Conservation (phyloP, 1,139 yeast genomes). For the Protomyces lactucae-debilis region DNA sequence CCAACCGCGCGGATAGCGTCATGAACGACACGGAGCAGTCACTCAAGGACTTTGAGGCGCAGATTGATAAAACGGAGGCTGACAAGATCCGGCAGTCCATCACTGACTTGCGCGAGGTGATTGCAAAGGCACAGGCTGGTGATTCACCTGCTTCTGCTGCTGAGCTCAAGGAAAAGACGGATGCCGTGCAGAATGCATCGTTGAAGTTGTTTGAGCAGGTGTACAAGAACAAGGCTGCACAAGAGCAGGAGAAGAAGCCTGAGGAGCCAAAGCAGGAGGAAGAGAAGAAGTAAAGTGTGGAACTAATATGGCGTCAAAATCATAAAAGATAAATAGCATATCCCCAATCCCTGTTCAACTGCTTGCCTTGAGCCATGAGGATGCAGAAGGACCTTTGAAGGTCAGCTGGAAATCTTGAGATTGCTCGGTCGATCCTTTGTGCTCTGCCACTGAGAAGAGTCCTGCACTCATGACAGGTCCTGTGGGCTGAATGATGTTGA, state of each 20-base stretch:
- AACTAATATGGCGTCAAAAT: constrained; percentile 5
- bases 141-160: constrained; percentile 68
- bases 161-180: constrained; percentile 86
- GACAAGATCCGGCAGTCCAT: constrained; percentile 79
- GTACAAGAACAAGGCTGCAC: constrained; percentile 56
- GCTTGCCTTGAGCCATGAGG: too few relatives aligned
- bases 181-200: constrained; percentile 87
- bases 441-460: too few relatives aligned
- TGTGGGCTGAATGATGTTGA: too few relatives aligned
- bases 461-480: too few relatives aligned
- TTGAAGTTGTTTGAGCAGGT: constrained; percentile 92
- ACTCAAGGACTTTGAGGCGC: constrained; percentile 88
- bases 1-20: constrained; percentile 96
- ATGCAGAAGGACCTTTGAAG: too few relatives aligned
- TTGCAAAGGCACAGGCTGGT: constrained; percentile 92
- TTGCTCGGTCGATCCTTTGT: too few relatives aligned
- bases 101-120: constrained; percentile 75
- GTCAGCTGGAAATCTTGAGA: too few relatives aligned
- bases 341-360: not conserved
- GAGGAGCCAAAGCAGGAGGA: constrained; percentile 28
- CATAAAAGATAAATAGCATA: constrained; percentile 29
- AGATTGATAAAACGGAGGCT: constrained; percentile 79
- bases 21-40: constrained; percentile 95
- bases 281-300: constrained; percentile 28
- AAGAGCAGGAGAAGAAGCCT: constrained; percentile 14